phyloP scores from a whole-genome alignment of 495 filamentous ascomycete species.

The Penicillium cosmopolitanum region DNA sequence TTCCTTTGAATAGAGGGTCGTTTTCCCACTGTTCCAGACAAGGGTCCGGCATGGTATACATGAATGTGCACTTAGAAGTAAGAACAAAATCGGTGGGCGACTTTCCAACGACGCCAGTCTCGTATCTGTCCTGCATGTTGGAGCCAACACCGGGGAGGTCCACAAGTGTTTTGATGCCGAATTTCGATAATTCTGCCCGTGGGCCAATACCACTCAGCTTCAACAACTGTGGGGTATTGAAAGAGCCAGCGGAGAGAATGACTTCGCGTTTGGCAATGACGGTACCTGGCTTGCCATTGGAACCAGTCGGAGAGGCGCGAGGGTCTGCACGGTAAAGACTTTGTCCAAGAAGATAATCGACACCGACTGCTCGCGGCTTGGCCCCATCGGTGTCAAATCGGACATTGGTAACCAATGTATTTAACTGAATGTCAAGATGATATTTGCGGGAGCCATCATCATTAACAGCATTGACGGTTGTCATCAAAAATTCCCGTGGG shows the following conservation, averaged over 20 bases:
- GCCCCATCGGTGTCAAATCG: conserved; percentile 49
- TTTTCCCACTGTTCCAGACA: conserved; percentile 54
- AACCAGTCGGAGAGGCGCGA: conserved; percentile 21
- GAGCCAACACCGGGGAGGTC: conserved; percentile 66
- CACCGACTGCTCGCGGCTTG: conserved; percentile 61
- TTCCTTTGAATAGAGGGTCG: conserved; percentile 40
- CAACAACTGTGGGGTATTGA: conserved; percentile 67
- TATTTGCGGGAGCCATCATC: conserved; percentile 58
- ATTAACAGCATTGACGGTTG: conserved; percentile 52
- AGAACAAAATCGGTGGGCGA: conserved; percentile 50
- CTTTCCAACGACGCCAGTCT: conserved; percentile 52
- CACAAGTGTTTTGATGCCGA: conserved; percentile 52
- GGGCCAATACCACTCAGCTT: conserved; percentile 69
- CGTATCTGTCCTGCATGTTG: conserved; percentile 71
- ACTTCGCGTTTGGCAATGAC: conserved; percentile 60
- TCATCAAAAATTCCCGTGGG: conserved; percentile 55
- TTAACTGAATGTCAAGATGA: conserved; percentile 58
- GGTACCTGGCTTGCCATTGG: conserved; percentile 44
- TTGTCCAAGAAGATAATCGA: conserved; percentile 63
- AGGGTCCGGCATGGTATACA: conserved; percentile 42
- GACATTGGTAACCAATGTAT: conserved; percentile 65
- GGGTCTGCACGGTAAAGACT: conserved; percentile 64
- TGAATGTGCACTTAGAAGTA: conserved; percentile 52
- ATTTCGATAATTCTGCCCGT: conserved; percentile 44
- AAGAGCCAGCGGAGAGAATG: conserved; percentile 63